phyloP scores from a whole-genome alignment of 164 flowering plant species.

The Magnolia officinalis region DNA sequence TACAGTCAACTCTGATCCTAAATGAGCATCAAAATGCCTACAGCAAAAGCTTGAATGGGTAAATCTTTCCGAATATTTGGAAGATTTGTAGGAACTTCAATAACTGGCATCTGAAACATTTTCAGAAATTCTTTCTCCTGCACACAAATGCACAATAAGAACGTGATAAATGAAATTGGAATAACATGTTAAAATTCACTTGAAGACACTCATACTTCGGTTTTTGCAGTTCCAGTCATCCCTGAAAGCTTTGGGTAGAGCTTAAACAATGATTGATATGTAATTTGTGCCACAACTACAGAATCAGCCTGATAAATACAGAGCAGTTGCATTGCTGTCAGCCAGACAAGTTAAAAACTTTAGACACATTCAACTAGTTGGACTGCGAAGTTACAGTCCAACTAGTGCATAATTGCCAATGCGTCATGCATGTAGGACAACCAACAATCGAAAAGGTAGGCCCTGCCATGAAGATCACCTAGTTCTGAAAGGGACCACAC shows the following conservation, averaged over 20 bases:
- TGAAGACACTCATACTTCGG: constrained; percentile 54
- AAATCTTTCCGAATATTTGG: constrained; percentile 87
- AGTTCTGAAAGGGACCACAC: neutral
- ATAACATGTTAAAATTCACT: neutral
- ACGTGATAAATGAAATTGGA: neutral
- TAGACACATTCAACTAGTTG: neutral
- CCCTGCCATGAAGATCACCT: neutral
- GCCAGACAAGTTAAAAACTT: constrained; percentile 7
- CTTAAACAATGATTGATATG: constrained; percentile 94
- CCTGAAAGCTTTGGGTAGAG: constrained; percentile 97
- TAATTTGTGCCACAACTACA: constrained; percentile 95
- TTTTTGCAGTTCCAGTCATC: constrained; percentile 99
- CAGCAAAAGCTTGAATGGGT: constrained; percentile 95
- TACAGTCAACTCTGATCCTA: neutral
- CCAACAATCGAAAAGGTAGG: neutral
- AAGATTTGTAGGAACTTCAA: constrained; percentile 92
- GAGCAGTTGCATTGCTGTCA: constrained; percentile 10
- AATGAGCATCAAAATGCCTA: constrained; percentile 24
- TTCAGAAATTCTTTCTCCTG: constrained; percentile 96
- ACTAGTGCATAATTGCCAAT: neutral
- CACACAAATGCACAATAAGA: constrained; percentile 3
- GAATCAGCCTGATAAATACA: constrained; percentile 71
- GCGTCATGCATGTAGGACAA: neutral
- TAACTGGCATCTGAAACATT: constrained; percentile 94
- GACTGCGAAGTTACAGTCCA: neutral